Conservation (phyloP, 495 filamentous ascomycete genomes). For the Talaromyces stipitatus region DNA sequence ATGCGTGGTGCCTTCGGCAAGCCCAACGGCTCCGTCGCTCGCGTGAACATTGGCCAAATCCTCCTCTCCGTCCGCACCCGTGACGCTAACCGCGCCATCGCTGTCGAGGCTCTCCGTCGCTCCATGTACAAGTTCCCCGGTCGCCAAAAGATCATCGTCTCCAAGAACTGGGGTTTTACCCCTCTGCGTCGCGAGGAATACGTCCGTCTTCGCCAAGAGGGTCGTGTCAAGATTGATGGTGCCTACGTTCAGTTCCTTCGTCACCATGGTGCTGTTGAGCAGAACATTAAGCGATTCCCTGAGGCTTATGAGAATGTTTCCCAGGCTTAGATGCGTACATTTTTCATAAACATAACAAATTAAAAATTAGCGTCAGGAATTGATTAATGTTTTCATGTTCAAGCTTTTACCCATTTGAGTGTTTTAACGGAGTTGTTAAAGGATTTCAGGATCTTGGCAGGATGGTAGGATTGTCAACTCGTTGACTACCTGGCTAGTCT, state of each 20-base stretch:
- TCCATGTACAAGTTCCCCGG: slow-evolving; percentile 99
- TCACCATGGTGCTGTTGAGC: slow-evolving; percentile 75
- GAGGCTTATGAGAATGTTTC: slow-evolving; percentile 63
- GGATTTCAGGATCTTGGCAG: slow-evolving; percentile 9
- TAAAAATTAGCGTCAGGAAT: slow-evolving; percentile 3
- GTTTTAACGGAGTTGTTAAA: background rate
- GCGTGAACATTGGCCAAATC: slow-evolving; percentile 99
- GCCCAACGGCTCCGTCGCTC: slow-evolving; percentile 94
- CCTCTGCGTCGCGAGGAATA: slow-evolving; percentile 96
- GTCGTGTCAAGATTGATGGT: slow-evolving; percentile 88
- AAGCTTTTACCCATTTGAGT: background rate
- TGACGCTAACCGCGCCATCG: slow-evolving; percentile 81
- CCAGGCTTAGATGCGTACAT: slow-evolving; percentile 32
- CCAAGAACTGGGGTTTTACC: slow-evolving; percentile 99
- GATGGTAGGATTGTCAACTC: too few relatives aligned
- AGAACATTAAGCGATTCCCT: slow-evolving; percentile 91
- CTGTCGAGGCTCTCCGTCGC: slow-evolving; percentile 96
- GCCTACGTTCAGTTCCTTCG: slow-evolving; percentile 97
- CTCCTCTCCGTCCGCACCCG: slow-evolving; percentile 92
- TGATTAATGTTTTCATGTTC: slow-evolving; percentile 3
- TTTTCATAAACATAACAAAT: background rate
- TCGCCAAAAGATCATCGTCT: slow-evolving; percentile 99
- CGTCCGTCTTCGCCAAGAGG: slow-evolving; percentile 80
- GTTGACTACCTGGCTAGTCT: background rate
- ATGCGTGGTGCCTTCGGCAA: slow-evolving; percentile 99